These are phyloP conservation scores for Calonectria pauciramosa DNA, from an alignment of 2,329 filamentous ascomycete genomes.

Conservation along the genomic window DNA sequence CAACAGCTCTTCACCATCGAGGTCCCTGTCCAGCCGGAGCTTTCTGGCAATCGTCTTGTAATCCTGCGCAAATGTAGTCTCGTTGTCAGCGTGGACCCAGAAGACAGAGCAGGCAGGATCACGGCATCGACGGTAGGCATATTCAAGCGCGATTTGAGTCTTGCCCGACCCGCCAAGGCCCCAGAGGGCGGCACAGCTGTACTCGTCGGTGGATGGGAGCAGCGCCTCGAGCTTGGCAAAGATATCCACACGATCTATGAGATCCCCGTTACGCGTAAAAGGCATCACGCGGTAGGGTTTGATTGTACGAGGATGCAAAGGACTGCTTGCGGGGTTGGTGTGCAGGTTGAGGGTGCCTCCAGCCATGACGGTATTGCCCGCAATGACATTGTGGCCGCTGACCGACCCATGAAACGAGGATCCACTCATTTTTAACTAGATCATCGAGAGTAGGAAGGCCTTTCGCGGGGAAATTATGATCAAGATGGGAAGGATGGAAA, in stretches of 20 bases:
- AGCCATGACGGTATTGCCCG: not conserved
- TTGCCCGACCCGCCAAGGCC: slow-evolving; percentile 12
- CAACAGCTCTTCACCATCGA: slow-evolving; percentile 39
- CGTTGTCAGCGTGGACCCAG: slow-evolving; percentile 52
- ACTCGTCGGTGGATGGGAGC: not conserved
- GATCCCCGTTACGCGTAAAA: slow-evolving; percentile 6
- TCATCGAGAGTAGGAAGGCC: no score
- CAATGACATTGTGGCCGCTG: not conserved
- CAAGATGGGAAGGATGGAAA: not conserved
- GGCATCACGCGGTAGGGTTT: not conserved
- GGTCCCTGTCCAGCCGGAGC: slow-evolving; percentile 36
- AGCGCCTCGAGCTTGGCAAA: not conserved
- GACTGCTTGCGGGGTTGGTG: not conserved
- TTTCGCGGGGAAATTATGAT: not conserved
- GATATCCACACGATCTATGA: not conserved
- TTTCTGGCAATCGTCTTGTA: slow-evolving; percentile 47
- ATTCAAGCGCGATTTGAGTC: slow-evolving; percentile 11
- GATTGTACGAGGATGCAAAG: not conserved
- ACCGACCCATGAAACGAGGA: not conserved
- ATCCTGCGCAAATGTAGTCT: slow-evolving; percentile 46
- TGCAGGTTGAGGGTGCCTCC: not conserved
- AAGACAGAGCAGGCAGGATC: slow-evolving; percentile 40
- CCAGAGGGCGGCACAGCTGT: slow-evolving; percentile 4
- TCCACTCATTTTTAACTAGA: not conserved
- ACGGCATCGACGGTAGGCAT: not conserved